These are phyloP conservation scores for Boletus sp. DNA, from an alignment of 768 basidiomycete species.

Conservation along the genomic window DNA sequence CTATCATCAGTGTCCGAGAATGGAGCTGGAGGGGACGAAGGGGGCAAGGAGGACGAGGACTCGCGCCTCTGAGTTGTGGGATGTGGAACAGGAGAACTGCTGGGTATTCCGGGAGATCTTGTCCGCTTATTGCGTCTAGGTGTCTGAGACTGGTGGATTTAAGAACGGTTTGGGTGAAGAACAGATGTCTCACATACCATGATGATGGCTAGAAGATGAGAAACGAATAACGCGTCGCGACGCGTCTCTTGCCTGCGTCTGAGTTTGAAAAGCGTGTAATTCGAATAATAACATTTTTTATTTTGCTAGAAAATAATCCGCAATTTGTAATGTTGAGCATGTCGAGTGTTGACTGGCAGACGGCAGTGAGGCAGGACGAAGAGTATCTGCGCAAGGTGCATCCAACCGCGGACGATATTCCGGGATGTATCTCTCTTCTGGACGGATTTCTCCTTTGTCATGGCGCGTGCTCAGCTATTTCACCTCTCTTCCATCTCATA, in stretches of 20 bases:
- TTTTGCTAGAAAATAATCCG: conserved; percentile 2
- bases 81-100: conserved; percentile 43
- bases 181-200: conserved; percentile 37
- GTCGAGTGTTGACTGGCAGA: conserved; percentile 47
- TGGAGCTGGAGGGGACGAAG: conserved; percentile 77
- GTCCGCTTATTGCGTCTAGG: conserved; percentile 61
- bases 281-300: neutral
- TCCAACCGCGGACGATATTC: conserved; percentile 76
- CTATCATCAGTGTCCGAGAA: conserved; percentile 89
- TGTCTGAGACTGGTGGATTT: conserved; percentile 35
- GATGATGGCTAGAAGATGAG: conserved; percentile 16
- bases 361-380: conserved; percentile 63
- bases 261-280: conserved; percentile 43
- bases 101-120: conserved; percentile 50
- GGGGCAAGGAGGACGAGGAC: conserved; percentile 76
- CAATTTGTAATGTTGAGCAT: conserved; percentile 23
- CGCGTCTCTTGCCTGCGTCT: conserved; percentile 35
- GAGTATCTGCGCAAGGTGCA: conserved; percentile 60
- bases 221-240: conserved; percentile 42
- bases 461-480: conserved; percentile 37
- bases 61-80: conserved; percentile 48
- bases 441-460: conserved; percentile 72
- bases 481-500: conserved; percentile 9
- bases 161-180: neutral
- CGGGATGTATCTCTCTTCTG: conserved; percentile 74